These are phyloP conservation scores for Tanacetum coccineum DNA, from an alignment of 129 eudicot species.

Conservation along the genomic window DNA sequence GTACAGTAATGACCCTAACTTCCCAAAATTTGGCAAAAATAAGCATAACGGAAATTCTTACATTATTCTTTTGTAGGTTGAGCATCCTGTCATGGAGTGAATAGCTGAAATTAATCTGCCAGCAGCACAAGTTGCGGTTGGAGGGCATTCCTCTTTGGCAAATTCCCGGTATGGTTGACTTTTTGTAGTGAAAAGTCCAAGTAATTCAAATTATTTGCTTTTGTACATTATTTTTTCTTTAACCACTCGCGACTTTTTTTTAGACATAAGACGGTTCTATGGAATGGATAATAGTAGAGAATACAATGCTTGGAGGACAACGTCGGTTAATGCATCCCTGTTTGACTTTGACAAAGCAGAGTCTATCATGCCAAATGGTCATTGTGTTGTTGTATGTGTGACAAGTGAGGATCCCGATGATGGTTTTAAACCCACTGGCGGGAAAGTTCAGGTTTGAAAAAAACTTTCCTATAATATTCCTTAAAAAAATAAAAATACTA, in stretches of 20 bases:
- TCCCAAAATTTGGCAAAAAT: no score
- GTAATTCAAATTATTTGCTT: no score
- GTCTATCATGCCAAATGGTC: no score
- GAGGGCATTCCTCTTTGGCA: slow-evolving; percentile 99
- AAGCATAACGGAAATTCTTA: no score
- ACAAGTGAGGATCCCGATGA: no score
- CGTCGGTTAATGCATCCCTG: slow-evolving; percentile 72
- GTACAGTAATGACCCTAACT: no score
- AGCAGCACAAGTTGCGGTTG: slow-evolving; percentile 97
- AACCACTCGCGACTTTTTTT: slow-evolving; percentile 7
- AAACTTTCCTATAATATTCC: slow-evolving; percentile 1
- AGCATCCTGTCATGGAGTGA: slow-evolving; percentile 99
- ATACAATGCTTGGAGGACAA: slow-evolving; percentile 88
- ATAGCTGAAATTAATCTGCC: slow-evolving; percentile 97
- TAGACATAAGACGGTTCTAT: slow-evolving; percentile 90
- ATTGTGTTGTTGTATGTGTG: no score
- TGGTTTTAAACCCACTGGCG: no score
- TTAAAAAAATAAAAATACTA: neutral
- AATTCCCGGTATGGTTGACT: no score
- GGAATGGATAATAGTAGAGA: slow-evolving; percentile 91
- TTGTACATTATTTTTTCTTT: neutral
- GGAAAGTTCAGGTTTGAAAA: slow-evolving; percentile 50
- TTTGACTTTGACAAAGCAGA: no score
- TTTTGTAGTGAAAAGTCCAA: no score
- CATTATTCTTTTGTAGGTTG: slow-evolving; percentile 75